Evolutionary conservation across 805 yeast genomes (phyloP), one percentile per base, ranked within the genome.

Genomic region (Candida succiphila): DNA sequence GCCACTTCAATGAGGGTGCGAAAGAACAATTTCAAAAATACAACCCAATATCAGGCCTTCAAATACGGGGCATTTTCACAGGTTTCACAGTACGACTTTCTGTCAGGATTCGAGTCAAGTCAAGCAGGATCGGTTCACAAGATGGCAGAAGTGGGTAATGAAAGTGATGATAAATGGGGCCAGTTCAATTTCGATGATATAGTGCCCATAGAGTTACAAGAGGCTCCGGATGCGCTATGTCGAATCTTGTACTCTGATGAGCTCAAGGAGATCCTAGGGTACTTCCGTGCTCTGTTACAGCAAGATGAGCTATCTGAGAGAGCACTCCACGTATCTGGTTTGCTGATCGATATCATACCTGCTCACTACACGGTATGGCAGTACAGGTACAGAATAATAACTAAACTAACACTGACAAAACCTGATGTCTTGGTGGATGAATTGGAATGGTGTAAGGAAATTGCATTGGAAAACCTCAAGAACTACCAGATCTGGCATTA

Each of bases 401-500:
- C 49, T 17, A 43, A 56, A 21, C 40, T 78, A 2, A 29, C 52
- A 10, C n/a, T n/a, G n/a, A n/a, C n/a, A n/a, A n/a, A n/a, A n/a
- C n/a, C n/a, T n/a, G 38, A 40, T n/a, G 51, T 58, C 26, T 46
- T 73, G 20, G 45, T 59, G 12, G 58, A 63, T 13, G 95, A 89
- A 48, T 61, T 86, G 25, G 72, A 72, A 25, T 86, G 95, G 95
- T 67, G 86, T 41, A 92, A 84, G 46, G 64, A 64, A 23, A 60
- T 84, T 24, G 88, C 95, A 0, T 49, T 81, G 31, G 76, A 69
- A 10, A 80, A 82, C 52, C 81, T 88, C 27, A 92, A 92, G 54
- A 89, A 88, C 61, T 92, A 92, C 58, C 98, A 92, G 55, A 80
- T 89, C n/a, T 92, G 97, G 96, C 84, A 88, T 46, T 88, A 89